Evolutionary conservation across 1,284 basidiomycete species (phyloP), one percentile per base, ranked within the genome.

Genomic region (Volvariella surrecta): DNA sequence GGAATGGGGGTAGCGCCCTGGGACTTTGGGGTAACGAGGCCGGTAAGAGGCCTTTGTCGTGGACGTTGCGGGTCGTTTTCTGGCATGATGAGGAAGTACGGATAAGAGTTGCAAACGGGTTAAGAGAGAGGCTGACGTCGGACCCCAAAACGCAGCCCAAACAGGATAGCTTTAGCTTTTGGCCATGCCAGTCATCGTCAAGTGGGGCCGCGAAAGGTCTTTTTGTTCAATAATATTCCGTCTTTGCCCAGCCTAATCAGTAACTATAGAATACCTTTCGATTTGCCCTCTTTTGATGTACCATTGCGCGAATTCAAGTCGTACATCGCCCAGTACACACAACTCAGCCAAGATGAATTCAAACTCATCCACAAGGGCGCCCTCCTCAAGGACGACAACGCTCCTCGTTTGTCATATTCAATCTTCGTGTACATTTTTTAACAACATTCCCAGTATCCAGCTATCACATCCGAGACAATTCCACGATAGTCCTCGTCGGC

Each of bases 341-440:
- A 78, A 44, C 70, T 89, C 4, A 70, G 76, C 0, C 58, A 59
- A 30, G 51, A 70, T 51, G 70, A 72, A n/a, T 86, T 89, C 70
- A 85, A 87, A 57, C 71, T 90, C 57, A 74, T 90, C 45, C 80
- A 85, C 58, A 73, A 79, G 32, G 86, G 87, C 35, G 86, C 82
- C 3, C 70, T 89, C 54, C 82, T 89, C 75, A 82, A 79, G 50
- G 85, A 89, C 55, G 80, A 90, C 55, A 64, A 65, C 47, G 79
- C 75, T 3, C 76, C 73, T 35, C 66, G 81, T 86, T 54, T 55
- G 75, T 73, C 15, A 46, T 48, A 41, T 42, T 37, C 30, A 35
- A 16, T 7, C 40, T 45, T 40, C 45, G 17, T 44, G 1, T 6
- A 32, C 2, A 35, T 30, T 37, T 49, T 45, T 37, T 46, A 8